Conservation (phyloP, 352 stramenopile species). For the Plasmopara halstedii region DNA sequence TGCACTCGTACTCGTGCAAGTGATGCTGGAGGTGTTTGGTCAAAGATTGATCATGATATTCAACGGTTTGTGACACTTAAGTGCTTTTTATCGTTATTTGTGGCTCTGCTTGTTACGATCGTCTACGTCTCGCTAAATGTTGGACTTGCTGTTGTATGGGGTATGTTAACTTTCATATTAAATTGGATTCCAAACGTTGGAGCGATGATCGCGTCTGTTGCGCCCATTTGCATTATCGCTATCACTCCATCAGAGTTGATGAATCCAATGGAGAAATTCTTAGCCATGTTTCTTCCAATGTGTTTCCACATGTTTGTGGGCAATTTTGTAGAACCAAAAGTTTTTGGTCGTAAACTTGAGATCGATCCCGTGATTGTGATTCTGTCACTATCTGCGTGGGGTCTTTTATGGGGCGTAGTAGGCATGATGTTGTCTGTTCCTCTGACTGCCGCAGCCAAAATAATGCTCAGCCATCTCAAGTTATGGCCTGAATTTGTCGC, state of each 20-base stretch:
- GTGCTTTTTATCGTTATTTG: conserved; percentile 83
- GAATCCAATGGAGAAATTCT: conserved; percentile 87
- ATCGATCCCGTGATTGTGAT: conserved; percentile 85
- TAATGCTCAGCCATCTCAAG: conserved; percentile 82
- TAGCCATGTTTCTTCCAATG: conserved; percentile 78
- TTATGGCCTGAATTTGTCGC: conserved; percentile 84
- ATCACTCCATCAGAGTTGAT: conserved; percentile 79
- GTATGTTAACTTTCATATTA: conserved; percentile 84
- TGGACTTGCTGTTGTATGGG: conserved; percentile 79
- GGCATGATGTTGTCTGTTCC: conserved; percentile 87
- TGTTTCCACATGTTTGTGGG: conserved; percentile 87
- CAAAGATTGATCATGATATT: conserved; percentile 85
- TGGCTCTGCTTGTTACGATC: conserved; percentile 81
- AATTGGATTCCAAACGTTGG: conserved; percentile 88
- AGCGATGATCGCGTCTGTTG: conserved; percentile 81
- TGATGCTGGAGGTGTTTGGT: conserved; percentile 81
- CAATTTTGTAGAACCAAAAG: conserved; percentile 85
- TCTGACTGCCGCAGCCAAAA: conserved; percentile 78
- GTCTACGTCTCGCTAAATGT: conserved; percentile 88
- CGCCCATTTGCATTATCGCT: conserved; percentile 79
- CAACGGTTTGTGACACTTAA: conserved; percentile 86
- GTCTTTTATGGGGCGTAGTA: conserved; percentile 77
- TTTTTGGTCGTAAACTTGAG: conserved; percentile 82
- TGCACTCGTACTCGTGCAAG: conserved; percentile 77
- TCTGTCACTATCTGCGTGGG: conserved; percentile 81